Evolutionary conservation across 2,329 filamentous ascomycete species (phyloP).

Genomic region (Ramularia collo-cygni): DNA sequence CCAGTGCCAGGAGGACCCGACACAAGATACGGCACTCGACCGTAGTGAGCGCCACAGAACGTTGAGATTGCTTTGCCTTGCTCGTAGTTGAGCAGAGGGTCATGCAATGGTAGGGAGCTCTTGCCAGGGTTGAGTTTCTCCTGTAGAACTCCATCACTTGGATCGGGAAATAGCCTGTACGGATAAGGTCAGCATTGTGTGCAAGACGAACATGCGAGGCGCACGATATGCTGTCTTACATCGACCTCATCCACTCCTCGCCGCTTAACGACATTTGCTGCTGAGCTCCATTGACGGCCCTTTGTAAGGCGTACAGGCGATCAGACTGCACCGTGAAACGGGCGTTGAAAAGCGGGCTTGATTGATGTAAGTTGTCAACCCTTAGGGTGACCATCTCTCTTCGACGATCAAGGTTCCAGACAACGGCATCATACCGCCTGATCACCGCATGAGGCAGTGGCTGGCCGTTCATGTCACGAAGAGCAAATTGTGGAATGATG

Average conservation of each 20-base stretch:
- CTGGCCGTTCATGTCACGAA: background rate
- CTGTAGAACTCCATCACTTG: slow-evolving; percentile 34
- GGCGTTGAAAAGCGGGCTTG: slow-evolving; percentile 18
- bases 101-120: slow-evolving; percentile 33
- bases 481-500: too few relatives aligned
- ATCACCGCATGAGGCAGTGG: slow-evolving; percentile 5
- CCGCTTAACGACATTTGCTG: slow-evolving; percentile 2
- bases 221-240: slow-evolving; percentile 22
- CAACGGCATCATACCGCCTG: slow-evolving; percentile 15
- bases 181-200: too few relatives aligned
- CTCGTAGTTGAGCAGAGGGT: slow-evolving; percentile 41
- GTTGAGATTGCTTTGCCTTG: slow-evolving; percentile 42
- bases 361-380: slow-evolving; percentile 12
- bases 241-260: slow-evolving; percentile 30
- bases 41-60: slow-evolving; percentile 36
- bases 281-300: slow-evolving; percentile 7
- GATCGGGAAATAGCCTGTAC: slow-evolving; percentile 34
- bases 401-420: slow-evolving; percentile 21
- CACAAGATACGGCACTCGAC: slow-evolving; percentile 41
- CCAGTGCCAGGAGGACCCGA: slow-evolving; percentile 47
- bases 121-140: slow-evolving; percentile 31
- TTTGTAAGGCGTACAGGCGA: slow-evolving; percentile 11
- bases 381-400: slow-evolving; percentile 16
- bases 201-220: too few relatives aligned
- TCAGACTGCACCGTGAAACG: slow-evolving; percentile 16